Conservation (phyloP, 768 basidiomycete genomes). For the Leccinum rimulosum region DNA sequence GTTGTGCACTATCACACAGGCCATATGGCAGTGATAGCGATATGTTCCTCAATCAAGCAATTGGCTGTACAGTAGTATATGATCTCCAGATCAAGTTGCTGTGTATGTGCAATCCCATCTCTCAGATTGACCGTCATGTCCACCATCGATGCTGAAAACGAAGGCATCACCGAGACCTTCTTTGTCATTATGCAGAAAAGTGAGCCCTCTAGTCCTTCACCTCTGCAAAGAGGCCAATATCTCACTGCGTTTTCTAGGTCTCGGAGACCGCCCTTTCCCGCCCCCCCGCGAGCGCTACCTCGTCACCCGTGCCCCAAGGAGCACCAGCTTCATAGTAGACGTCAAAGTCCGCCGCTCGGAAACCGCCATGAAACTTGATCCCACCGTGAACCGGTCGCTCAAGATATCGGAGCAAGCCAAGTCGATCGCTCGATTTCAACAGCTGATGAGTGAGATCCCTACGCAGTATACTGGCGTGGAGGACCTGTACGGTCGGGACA, state of each 20-base stretch:
- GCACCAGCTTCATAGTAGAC: slow-evolving; percentile 42
- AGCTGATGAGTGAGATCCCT: slow-evolving; percentile 52
- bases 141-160: not conserved
- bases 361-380: slow-evolving; percentile 46
- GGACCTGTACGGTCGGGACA: slow-evolving; percentile 70
- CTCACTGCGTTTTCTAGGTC: not conserved
- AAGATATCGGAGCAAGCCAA: slow-evolving; percentile 11
- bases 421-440: slow-evolving; percentile 40
- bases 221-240: not conserved
- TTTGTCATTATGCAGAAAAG: slow-evolving; percentile 8
- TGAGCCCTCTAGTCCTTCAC: too few relatives aligned
- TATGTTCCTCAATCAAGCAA: not conserved
- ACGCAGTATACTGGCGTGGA: slow-evolving; percentile 46
- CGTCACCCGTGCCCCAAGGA: slow-evolving; percentile 40
- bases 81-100: not conserved
- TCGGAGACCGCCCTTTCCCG: slow-evolving; percentile 63
- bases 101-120: not conserved
- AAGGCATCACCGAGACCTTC: slow-evolving; percentile 1
- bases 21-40: not conserved
- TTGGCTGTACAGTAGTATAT: not conserved
- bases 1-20: not conserved
- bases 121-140: slow-evolving; percentile 1
- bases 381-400: slow-evolving; percentile 44
- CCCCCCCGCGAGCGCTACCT: slow-evolving; percentile 57
- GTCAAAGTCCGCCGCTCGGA: slow-evolving; percentile 42